Evolutionary conservation across 1,139 yeast species (phyloP).

Genomic region (Yamadazyma spencermartinsiae): DNA sequence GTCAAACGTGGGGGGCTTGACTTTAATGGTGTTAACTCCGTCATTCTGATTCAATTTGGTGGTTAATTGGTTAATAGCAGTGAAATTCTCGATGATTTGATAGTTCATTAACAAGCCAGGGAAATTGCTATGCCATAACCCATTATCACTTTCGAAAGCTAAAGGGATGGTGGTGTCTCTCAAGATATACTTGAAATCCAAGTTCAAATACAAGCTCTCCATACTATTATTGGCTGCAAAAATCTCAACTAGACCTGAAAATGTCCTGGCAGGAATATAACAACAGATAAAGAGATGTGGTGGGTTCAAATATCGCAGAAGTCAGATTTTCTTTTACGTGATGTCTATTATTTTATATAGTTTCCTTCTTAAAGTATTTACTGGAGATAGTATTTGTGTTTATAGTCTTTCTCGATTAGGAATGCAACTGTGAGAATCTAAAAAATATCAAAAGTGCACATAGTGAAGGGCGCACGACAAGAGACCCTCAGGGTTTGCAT

Average conservation of each 20-base stretch:
- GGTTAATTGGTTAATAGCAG: slow-evolving; percentile 17
- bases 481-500: too few species aligned
- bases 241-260: neutral
- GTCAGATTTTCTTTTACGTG: too few species aligned
- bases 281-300: too few species aligned
- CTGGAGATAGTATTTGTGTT: slow-evolving; percentile 8
- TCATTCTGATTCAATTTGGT: slow-evolving; percentile 22
- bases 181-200: slow-evolving; percentile 16
- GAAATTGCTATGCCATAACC: slow-evolving; percentile 29
- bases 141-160: slow-evolving; percentile 30
- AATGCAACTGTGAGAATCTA: too few species aligned
- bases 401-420: slow-evolving; percentile 12
- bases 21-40: slow-evolving; percentile 23
- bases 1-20: slow-evolving; percentile 30
- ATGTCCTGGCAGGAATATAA: too few species aligned
- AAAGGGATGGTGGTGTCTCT: slow-evolving; percentile 10
- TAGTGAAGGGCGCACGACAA: too few species aligned
- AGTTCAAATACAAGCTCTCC: slow-evolving; percentile 16
- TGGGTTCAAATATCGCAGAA: too few species aligned
- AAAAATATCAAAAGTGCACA: too few species aligned
- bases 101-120: slow-evolving; percentile 13
- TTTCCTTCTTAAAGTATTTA: too few species aligned
- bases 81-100: slow-evolving; percentile 32
- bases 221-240: too few species aligned
- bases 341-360: too few species aligned